Percentiles rank a stretch among this genome's conserved stretches.
phyloP scores from a whole-genome alignment of 305 asterid species.

The Euphrasia arctica region DNA sequence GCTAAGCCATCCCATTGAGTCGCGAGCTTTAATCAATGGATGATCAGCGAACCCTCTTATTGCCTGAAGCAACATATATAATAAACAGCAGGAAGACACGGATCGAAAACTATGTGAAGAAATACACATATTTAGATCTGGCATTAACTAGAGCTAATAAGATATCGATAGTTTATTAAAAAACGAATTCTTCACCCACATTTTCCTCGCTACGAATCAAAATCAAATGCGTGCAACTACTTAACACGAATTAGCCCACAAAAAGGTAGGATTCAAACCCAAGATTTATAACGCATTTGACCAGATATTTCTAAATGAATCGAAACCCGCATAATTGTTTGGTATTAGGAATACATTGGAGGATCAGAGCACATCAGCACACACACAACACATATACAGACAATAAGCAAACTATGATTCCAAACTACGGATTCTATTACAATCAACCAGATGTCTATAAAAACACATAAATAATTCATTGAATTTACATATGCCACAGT shows the following conservation, averaged over 20 bases:
- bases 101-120: background rate
- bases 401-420: background rate
- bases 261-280: too few relatives aligned
- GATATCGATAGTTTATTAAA: too few relatives aligned
- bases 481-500: background rate
- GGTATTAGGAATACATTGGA: too few relatives aligned
- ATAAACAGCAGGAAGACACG: background rate
- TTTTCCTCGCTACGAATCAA: too few relatives aligned
- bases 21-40: slow-evolving; percentile 26
- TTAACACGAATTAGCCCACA: too few relatives aligned
- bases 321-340: too few relatives aligned
- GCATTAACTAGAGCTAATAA: too few relatives aligned
- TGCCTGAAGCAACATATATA: slow-evolving; percentile 34
- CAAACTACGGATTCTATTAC: background rate
- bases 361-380: too few relatives aligned
- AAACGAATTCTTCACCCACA: too few relatives aligned
- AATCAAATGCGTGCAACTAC: too few relatives aligned
- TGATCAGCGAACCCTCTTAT: slow-evolving; percentile 25
- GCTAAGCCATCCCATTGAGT: slow-evolving; percentile 91
- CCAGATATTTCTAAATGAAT: too few relatives aligned
- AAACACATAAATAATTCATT: background rate
- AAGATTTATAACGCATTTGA: too few relatives aligned
- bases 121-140: background rate
- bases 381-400: background rate
- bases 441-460: background rate